Conservation (phyloP, 164 flowering plant species). For the Kalanchoe fedtschenkoi region DNA sequence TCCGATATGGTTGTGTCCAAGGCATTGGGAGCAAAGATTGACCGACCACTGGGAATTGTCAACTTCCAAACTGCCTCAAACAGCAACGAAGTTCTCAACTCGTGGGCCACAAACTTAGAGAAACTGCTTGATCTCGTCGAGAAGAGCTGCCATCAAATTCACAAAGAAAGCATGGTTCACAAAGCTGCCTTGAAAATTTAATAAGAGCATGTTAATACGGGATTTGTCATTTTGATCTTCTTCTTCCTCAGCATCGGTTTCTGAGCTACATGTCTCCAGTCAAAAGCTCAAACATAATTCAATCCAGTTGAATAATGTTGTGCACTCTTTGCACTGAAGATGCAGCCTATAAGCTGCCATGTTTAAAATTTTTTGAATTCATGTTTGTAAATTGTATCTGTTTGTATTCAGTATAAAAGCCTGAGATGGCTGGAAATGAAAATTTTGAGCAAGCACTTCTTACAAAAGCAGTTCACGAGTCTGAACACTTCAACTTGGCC, state of each 20-base stretch:
- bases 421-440: too few relatives aligned
- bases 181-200: conserved; percentile 65
- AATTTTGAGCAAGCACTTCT: too few relatives aligned
- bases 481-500: too few relatives aligned
- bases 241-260: not conserved
- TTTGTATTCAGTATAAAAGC: too few relatives aligned
- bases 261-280: not conserved
- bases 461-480: too few relatives aligned
- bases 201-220: conserved; percentile 12
- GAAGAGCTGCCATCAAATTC: conserved; percentile 98
- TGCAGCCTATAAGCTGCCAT: too few relatives aligned
- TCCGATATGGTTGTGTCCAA: conserved; percentile 92
- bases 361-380: too few relatives aligned
- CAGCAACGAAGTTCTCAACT: conserved; percentile 82
- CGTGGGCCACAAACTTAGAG: conserved; percentile 88
- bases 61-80: conserved; percentile 73
- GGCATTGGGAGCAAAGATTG: conserved; percentile 79
- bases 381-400: too few relatives aligned
- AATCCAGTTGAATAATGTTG: too few relatives aligned
- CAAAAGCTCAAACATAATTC: not conserved
- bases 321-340: too few relatives aligned
- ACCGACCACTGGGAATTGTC: conserved; percentile 71
- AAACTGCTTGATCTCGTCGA: conserved; percentile 92
- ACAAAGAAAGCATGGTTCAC: conserved; percentile 97
- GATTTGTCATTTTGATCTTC: too few relatives aligned